Evolutionary conservation across 2,329 filamentous ascomycete genomes (phyloP), one percentile per base, ranked within the genome.

Genomic region (Aspergillus melleus): DNA sequence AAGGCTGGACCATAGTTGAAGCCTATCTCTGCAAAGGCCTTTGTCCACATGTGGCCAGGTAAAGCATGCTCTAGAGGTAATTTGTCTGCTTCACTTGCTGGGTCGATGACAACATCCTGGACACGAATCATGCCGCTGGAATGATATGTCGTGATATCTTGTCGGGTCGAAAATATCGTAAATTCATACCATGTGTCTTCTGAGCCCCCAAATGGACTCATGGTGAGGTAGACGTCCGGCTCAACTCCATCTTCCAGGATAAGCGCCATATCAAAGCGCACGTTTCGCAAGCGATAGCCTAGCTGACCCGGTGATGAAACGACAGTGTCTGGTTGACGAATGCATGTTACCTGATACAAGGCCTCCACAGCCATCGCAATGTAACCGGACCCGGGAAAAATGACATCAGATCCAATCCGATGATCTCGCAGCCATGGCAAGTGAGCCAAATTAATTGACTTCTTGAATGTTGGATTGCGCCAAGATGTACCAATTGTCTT

Each of bases 181-280:
- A 61, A 62, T 22, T 59, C 57, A 19, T 54, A 57, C 60, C 60
- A 62, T 11, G 22, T 39, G 19, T 54, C 59, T 22, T 52, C 57
- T 2, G 49, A 30, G 5, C 57, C 54, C 4, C 39, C 22, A 6
- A 32, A 29, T 10, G 57, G 60, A 14, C 46, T 44, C 49, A 62
- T 44, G 11, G 57, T 60, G 4, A 62, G 42, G 11, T 47, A 42
- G 12, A 62, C n/a, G 5, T 57, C 54, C 5, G 53, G 22, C 14
- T 56, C 53, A 8, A 24, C 26, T 1, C 46, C 57, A 30, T 59
- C 54, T 20, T 61, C 52, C 32, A 62, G 51, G 4, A 56, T 24
- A 19, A 62, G 57, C 9, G 54, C 57, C 32, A 29, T 49, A 4
- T 59, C 47, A 29, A 59, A 59, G 9, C 26, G 44, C 3, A 59